Percentiles rank a stretch among this genome's conserved stretches.
Conservation (phyloP, 228 moss, liverwort and hornwort genomes). For the Sphagnum magellanicum region DNA sequence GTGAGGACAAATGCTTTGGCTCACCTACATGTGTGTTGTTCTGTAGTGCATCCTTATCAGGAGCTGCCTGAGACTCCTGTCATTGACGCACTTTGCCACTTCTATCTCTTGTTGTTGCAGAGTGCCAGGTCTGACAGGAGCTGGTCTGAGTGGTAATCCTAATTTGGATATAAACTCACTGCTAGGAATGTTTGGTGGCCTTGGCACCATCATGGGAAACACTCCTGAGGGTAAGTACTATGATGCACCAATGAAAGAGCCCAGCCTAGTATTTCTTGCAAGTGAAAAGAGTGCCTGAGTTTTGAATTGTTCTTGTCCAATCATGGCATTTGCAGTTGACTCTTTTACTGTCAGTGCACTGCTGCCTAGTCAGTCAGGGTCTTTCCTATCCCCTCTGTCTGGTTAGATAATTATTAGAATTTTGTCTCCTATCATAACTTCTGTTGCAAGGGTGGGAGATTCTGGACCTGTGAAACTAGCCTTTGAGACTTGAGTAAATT, state of each 20-base stretch:
- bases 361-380: no score
- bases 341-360: no score
- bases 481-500: background rate
- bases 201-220: conserved; percentile 22
- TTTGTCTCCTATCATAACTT: no score
- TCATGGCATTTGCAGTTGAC: no score
- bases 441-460: no score
- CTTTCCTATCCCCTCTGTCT: no score
- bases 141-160: conserved; percentile 15
- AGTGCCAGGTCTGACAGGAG: conserved; percentile 24
- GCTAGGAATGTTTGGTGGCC: conserved; percentile 41
- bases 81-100: background rate
- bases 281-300: no score
- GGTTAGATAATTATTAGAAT: no score
- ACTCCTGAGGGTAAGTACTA: conserved; percentile 23
- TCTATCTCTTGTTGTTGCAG: conserved; percentile 8
- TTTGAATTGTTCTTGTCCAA: no score
- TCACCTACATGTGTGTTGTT: background rate
- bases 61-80: background rate
- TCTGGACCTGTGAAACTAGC: background rate
- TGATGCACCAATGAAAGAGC: no score
- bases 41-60: background rate
- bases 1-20: no score
- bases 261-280: no score
- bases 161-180: conserved; percentile 39